phyloP scores from a whole-genome alignment of 352 stramenopile genomes.

The Phytophthora citrophthora region DNA sequence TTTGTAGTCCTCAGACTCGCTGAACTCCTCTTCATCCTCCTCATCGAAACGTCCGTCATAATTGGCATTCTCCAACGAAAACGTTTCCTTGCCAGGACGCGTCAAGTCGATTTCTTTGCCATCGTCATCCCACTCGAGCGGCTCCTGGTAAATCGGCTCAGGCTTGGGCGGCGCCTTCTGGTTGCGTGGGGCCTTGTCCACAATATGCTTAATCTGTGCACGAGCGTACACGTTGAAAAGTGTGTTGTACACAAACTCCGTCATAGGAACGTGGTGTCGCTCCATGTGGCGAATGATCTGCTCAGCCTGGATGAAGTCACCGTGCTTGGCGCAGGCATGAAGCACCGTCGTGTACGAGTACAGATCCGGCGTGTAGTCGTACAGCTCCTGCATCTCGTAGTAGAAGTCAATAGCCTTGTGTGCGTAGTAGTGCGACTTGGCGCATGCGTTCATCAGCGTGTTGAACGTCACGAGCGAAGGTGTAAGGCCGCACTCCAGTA shows the following conservation, averaged over 20 bases:
- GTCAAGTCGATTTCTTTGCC: constrained; percentile 77
- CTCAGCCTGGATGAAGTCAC: constrained; percentile 76
- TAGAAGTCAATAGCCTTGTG: constrained; percentile 88
- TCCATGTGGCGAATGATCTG: constrained; percentile 80
- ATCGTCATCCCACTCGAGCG: constrained; percentile 78
- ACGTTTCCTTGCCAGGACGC: constrained; percentile 66
- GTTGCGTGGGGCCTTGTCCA: constrained; percentile 74
- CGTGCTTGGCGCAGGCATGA: constrained; percentile 78
- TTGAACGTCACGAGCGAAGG: constrained; percentile 81
- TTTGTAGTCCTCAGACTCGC: constrained; percentile 49
- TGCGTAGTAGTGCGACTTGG: constrained; percentile 86
- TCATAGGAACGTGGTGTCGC: constrained; percentile 68
- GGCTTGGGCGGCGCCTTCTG: constrained; percentile 34
- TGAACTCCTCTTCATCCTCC: constrained; percentile 51
- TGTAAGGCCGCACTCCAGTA: constrained; percentile 74
- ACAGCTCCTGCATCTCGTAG: constrained; percentile 88
- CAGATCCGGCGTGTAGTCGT: constrained; percentile 80
- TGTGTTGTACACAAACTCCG: constrained; percentile 74
- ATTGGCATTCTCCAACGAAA: constrained; percentile 65
- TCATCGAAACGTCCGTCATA: constrained; percentile 73
- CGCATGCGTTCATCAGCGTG: constrained; percentile 80
- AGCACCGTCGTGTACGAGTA: constrained; percentile 85
- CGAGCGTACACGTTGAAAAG: constrained; percentile 84
- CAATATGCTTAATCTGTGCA: constrained; percentile 70
- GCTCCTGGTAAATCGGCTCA: constrained; percentile 69